Base-by-base conservation (phyloP, 1,284 basidiomycete species). In the Hemileia vastatrix region DNA sequence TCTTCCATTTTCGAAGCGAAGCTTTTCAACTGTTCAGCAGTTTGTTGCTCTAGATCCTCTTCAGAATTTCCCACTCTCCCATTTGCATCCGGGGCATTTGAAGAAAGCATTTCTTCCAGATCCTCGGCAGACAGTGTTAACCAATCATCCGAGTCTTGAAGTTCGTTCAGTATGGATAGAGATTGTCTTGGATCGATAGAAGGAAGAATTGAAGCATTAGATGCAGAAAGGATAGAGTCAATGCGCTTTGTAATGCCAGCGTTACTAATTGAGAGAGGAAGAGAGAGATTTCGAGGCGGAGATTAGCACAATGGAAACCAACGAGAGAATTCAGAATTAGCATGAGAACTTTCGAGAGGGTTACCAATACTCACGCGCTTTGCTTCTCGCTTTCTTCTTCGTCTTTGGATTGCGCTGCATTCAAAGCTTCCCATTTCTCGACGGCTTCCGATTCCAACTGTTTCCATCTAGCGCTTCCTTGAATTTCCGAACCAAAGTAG, bases 1-100 rank as follows among this genome's bases (percentile, higher is more conserved):
- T 81, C 80, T 71, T 89, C 85, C 0, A 96, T 88, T 74, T 90
- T 88, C 65, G 82, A 79, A 8, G 92, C 90, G 53, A 96, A 80
- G 66, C 83, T 81, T 67, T 84, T 83, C 49, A 96, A 77, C 59
- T 82, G 83, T 15, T 80, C 74, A 1, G 89, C 86, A 71, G 90
- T 86, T 59, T 82, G 81, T 24, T 67, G 43, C 21, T 63, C 66
- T 57, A 58, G 61, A 18, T 56, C 54, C 57, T 71, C 66, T 19
- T 67, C 66, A 24, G 57, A 59, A 19, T 56, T 59, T 50, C 58
- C 64, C 6, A 60, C 48, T 57, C 60, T 53, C 33, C 83, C 80
- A 8, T 81, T 33, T 40, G 69, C 77, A 57, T 84, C 81, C 27
- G 27, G 27, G 27, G 27, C 27, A 8, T 44, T 33, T 6, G 11